These are phyloP conservation scores for Thraustochytrium sp. DNA, from an alignment of 352 stramenopile genomes.

Conservation along the genomic window DNA sequence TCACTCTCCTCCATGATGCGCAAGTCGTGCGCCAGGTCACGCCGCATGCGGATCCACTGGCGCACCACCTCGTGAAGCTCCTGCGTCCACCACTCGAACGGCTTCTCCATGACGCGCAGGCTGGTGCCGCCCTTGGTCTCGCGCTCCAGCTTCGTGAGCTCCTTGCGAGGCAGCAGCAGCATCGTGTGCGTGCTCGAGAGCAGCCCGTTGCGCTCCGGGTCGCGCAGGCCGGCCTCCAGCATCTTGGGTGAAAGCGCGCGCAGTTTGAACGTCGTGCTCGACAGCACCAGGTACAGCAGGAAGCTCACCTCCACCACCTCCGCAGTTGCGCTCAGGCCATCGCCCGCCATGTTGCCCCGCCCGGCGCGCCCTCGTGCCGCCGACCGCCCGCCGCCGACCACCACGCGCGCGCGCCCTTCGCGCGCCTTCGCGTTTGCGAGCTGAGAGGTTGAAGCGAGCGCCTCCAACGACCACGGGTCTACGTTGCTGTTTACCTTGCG, in stretches of 20 bases:
- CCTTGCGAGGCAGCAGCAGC: constrained; percentile 8
- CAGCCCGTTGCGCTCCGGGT: background rate
- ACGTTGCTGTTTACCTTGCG: too few relatives aligned
- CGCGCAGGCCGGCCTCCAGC: background rate
- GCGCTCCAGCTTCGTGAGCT: background rate
- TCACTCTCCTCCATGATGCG: constrained; percentile 10
- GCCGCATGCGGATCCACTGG: background rate
- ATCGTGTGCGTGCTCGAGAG: constrained; percentile 25
- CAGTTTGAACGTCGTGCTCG: constrained; percentile 40
- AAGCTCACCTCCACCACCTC: constrained; percentile 16
- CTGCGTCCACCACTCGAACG: constrained; percentile 33
- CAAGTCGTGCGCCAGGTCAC: constrained; percentile 1
- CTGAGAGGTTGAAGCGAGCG: too few relatives aligned
- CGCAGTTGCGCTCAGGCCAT: background rate
- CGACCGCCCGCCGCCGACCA: too few relatives aligned
- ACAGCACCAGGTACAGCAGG: constrained; percentile 12
- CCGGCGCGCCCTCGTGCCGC: too few relatives aligned
- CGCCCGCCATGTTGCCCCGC: background rate
- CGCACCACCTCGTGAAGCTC: constrained; percentile 11
- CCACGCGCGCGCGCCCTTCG: too few relatives aligned
- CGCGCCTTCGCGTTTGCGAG: too few relatives aligned
- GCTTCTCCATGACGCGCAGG: background rate
- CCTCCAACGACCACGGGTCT: too few relatives aligned
- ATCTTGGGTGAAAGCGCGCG: background rate
- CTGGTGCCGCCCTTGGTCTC: background rate